Base-by-base conservation (phyloP, 495 filamentous ascomycete species). In the Cladorrhinum samala region DNA sequence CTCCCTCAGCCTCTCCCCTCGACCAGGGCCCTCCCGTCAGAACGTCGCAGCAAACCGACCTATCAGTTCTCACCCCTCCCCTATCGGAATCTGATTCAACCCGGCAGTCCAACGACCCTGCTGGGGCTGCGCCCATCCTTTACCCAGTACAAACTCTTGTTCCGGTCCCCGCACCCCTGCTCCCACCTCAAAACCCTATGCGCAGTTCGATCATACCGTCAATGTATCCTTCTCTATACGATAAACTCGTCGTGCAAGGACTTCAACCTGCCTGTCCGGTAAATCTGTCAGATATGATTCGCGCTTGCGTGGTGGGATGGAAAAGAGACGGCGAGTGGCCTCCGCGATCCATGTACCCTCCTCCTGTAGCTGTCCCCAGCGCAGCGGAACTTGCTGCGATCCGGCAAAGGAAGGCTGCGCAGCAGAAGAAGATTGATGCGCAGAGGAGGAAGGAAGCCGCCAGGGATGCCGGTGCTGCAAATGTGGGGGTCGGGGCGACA, bases 241-340 rank as follows among this genome's bases (percentile, higher is more conserved):
- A 82, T 62, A 95, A 95, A 65, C 83, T 95, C 47, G 79, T 96
- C 36, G 59, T 88, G 3, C 83, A 93, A 59, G 77, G 77, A 16
- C 77, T 89, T 53, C 85, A 88, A 1, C 91, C 93, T 0, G 82
- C 82, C 1, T 82, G 94, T 9, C 93, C 93, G 14, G 84, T 98
- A 53, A 95, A 95, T 60, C 80, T 98, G 5, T 67, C 75, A 30
- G 87, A 94, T 61, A 78, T 96, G 63, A 82, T 85, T 19, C 77
- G 82, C n/a, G 80, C 87, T 24, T 84, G 92, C 60, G 91, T 97
- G 2, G 78, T 85, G 38, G 93, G 93, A 27, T 97, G 93, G 93
- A 92, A 94, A 67, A 78, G 86, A 40, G 91, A 94, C 62, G 93
- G 90, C 17, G 86, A 95, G 63, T 98, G 93, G 93, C 93, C 93